Evolutionary conservation across 371 early-diverging fungal species (phyloP), one percentile per base, ranked within the genome.

Genomic region (Sporodiniella umbellata): DNA sequence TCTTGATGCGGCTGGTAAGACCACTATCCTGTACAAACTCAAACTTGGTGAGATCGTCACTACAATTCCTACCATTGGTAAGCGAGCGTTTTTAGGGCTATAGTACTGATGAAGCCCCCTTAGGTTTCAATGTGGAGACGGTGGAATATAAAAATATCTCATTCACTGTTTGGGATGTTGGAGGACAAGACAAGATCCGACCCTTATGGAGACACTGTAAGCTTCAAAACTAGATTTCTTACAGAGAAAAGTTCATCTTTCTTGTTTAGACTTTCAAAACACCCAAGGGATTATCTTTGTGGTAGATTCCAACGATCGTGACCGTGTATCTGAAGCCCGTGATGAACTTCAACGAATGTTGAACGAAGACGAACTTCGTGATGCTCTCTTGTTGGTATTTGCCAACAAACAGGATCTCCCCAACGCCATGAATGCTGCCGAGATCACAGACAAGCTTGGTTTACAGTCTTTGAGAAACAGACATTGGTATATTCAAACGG

Each of bases 1-100:
- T 40, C 82, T 95, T 43, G 96, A 95, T 79, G 96, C 93, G 11
- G 98, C 99, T 15, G 99, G 99, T 61, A 99, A 99, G 74, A 99
- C 98, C 14, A 97, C 99, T 62, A 94, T 99, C 69, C 79, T 97
- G 64, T 96, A 92, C 68, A 82, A 72, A 59, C 64, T 75, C 44
- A 72, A 92, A 79, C 74, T 91, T 46, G 96, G 96, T 54, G 96
- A 98, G 74, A 93, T 95, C 25, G 94, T 96, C 31, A 91, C 95
- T 25, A 96, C 98, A 28, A 95, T 98, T 59, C 98, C 98, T 21
- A 98, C 85, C 78, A 75, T 75, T 49, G 75, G 75, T 75, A 71
- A 69, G 53, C 45, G 19, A n/a, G n/a, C n/a, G n/a, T 18, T 22
- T 42, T 8, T n/a, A n/a, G n/a, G n/a, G n/a, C n/a, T n/a, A n/a